Conservation (phyloP, 2,329 filamentous ascomycete species). For the Gyromitra esculenta region DNA sequence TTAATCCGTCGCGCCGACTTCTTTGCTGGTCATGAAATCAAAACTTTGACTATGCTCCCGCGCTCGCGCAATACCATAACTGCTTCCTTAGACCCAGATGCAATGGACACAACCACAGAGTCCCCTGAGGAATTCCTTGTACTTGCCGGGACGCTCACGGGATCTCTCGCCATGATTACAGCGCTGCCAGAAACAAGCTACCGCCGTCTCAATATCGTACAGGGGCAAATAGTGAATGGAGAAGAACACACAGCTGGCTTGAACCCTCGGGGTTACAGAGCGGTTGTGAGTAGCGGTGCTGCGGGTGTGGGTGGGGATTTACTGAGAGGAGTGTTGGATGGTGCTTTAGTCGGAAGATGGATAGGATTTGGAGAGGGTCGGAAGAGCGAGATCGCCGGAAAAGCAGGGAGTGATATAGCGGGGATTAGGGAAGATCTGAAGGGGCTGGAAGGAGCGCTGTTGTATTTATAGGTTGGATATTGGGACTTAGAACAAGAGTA, state of each 20-base stretch:
- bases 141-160: conserved; percentile 78
- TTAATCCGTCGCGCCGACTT: conserved; percentile 89
- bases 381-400: conserved; percentile 56
- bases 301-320: conserved; percentile 52
- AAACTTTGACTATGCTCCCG: conserved; percentile 78
- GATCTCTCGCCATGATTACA: conserved; percentile 78
- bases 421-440: conserved; percentile 56
- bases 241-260: conserved; percentile 80
- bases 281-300: conserved; percentile 60
- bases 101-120: conserved; percentile 56
- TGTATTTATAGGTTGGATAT: conserved; percentile 44
- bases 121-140: conserved; percentile 62
- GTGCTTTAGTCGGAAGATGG: conserved; percentile 56
- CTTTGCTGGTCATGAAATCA: conserved; percentile 80
- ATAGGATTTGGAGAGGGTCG: conserved; percentile 56
- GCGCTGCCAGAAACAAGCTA: conserved; percentile 83
- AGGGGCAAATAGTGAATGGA: conserved; percentile 79
- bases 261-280: conserved; percentile 82
- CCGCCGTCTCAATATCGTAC: conserved; percentile 81
- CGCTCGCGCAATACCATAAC: conserved; percentile 68
- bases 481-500: neutral
- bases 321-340: conserved; percentile 57
- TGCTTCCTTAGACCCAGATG: conserved; percentile 58
- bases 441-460: conserved; percentile 38
- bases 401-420: conserved; percentile 55